These are phyloP conservation scores for Austroboletus novae-zelandiae DNA, from an alignment of 1,284 basidiomycete species.

Conservation along the genomic window DNA sequence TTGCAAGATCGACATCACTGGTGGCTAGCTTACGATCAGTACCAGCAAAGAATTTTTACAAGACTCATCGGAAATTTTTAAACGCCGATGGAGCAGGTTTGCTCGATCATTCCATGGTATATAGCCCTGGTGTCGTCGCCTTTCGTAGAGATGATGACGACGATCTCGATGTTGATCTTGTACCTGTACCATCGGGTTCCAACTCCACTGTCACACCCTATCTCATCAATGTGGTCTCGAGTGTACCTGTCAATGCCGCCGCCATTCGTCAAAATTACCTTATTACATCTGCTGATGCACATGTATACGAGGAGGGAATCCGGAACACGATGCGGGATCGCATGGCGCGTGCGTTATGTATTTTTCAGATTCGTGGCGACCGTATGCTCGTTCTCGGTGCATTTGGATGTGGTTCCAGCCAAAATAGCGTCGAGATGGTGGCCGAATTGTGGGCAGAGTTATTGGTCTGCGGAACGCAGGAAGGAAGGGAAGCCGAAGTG, in stretches of 20 bases:
- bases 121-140: slow-evolving; percentile 47
- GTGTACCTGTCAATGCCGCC: slow-evolving; percentile 44
- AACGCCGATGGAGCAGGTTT: slow-evolving; percentile 38
- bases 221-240: slow-evolving; percentile 44
- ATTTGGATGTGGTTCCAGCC: slow-evolving; percentile 45
- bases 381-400: slow-evolving; percentile 44
- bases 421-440: slow-evolving; percentile 43
- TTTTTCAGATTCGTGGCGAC: slow-evolving; percentile 47
- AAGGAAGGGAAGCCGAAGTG: slow-evolving; percentile 14
- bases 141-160: slow-evolving; percentile 45
- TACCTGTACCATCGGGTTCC: slow-evolving; percentile 2
- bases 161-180: slow-evolving; percentile 9
- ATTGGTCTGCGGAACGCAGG: slow-evolving; percentile 39
- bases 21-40: slow-evolving; percentile 40
- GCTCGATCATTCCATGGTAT: slow-evolving; percentile 49
- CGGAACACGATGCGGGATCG: slow-evolving; percentile 35
- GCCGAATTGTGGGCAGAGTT: slow-evolving; percentile 47
- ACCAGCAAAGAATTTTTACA: slow-evolving; percentile 43
- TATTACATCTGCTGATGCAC: slow-evolving; percentile 35
- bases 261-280: slow-evolving; percentile 41
- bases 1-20: slow-evolving; percentile 46
- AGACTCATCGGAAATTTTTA: slow-evolving; percentile 37
- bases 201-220: slow-evolving; percentile 39
- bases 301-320: slow-evolving; percentile 41
- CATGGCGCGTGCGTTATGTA: slow-evolving; percentile 40